Evolutionary conservation across 225 moss, liverwort and hornwort genomes (phyloP).

Genomic region (Lunularia cruciata): DNA sequence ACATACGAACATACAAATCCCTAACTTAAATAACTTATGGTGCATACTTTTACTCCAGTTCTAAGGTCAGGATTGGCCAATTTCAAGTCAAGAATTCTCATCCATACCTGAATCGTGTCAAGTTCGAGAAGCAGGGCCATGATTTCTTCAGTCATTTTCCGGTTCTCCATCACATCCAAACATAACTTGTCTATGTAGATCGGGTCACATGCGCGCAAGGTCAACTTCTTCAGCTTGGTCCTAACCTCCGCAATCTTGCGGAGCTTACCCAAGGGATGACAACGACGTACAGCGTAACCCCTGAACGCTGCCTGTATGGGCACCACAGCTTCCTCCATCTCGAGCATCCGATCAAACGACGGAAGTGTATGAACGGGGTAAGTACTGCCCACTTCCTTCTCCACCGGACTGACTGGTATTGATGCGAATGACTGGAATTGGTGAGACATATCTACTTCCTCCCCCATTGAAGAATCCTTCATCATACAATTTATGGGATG

Average conservation of each 20-base stretch:
- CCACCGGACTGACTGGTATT: too few relatives aligned
- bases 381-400: too few relatives aligned
- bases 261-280: constrained; percentile 30
- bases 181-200: constrained; percentile 32
- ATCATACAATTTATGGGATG: too few relatives aligned
- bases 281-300: constrained; percentile 34
- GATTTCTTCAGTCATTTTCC: constrained; percentile 37
- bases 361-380: too few relatives aligned
- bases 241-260: constrained; percentile 27
- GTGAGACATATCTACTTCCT: too few relatives aligned
- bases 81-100: too few relatives aligned
- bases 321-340: constrained; percentile 14
- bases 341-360: not conserved
- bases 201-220: constrained; percentile 27
- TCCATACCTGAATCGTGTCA: constrained; percentile 41
- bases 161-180: constrained; percentile 32
- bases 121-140: constrained; percentile 43
- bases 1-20: not conserved
- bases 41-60: too few relatives aligned
- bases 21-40: too few relatives aligned
- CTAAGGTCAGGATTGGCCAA: too few relatives aligned
- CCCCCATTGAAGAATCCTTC: too few relatives aligned
- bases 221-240: constrained; percentile 21
- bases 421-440: too few relatives aligned
- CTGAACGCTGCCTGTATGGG: constrained; percentile 32